Evolutionary conservation across 495 filamentous ascomycete species (phyloP).

Genomic region (Penicillium herquei): DNA sequence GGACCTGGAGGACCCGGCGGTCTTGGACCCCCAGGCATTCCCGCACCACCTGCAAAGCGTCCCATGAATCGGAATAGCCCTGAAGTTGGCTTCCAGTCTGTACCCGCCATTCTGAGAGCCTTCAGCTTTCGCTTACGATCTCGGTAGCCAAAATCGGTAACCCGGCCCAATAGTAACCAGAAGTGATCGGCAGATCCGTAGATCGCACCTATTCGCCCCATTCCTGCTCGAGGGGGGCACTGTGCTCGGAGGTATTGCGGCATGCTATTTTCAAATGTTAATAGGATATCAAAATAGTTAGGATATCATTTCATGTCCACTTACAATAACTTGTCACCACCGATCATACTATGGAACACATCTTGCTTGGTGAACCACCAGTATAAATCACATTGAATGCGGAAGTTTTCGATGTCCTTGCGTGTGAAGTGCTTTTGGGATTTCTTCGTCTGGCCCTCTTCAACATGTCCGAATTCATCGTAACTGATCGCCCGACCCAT

Average conservation of each 20-base stretch:
- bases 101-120: constrained; percentile 43
- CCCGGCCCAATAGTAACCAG: constrained; percentile 74
- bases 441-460: constrained; percentile 18
- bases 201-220: constrained; percentile 76
- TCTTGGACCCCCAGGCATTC: constrained; percentile 27
- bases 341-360: constrained; percentile 83
- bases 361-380: constrained; percentile 98
- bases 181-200: constrained; percentile 87
- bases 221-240: constrained; percentile 77
- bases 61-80: constrained; percentile 48
- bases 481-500: constrained; percentile 46
- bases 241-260: constrained; percentile 77
- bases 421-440: constrained; percentile 51
- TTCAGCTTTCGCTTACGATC: constrained; percentile 78
- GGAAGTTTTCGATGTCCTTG: constrained; percentile 74
- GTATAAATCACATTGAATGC: constrained; percentile 81
- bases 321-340: constrained; percentile 81
- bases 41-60: constrained; percentile 30
- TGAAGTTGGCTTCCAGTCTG: constrained; percentile 56
- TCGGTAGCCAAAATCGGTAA: constrained; percentile 76
- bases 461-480: constrained; percentile 45
- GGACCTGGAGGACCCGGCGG: constrained; percentile 25
- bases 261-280: constrained; percentile 52
- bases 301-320: constrained; percentile 27
- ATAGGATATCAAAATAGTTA: background rate